phyloP scores from a whole-genome alignment of 768 basidiomycete genomes.

The Amanita muscaria region DNA sequence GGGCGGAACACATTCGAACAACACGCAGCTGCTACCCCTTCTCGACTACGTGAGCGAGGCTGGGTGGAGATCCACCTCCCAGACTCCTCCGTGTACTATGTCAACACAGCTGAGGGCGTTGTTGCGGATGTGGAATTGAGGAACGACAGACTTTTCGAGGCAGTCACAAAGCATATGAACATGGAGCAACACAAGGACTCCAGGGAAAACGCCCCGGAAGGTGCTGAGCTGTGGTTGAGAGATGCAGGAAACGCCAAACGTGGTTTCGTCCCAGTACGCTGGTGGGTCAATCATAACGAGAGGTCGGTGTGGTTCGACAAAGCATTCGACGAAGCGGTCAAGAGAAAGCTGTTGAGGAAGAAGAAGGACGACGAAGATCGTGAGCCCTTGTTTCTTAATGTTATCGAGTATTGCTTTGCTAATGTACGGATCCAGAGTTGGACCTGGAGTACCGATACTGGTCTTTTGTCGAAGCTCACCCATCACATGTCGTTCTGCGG shows the following conservation, averaged over 20 bases:
- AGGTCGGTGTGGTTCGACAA: constrained; percentile 42
- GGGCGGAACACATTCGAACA: not conserved
- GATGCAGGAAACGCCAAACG: constrained; percentile 26
- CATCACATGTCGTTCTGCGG: constrained; percentile 58
- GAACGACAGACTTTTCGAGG: constrained; percentile 37
- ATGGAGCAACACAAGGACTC: constrained; percentile 19
- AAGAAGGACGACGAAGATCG: constrained; percentile 32
- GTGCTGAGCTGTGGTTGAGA: constrained; percentile 58
- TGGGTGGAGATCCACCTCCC: constrained; percentile 77
- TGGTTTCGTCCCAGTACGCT: constrained; percentile 29
- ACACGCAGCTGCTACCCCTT: constrained; percentile 11
- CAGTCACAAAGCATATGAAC: constrained; percentile 41
- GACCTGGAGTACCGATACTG: constrained; percentile 78
- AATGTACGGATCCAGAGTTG: constrained; percentile 37
- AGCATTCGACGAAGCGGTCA: constrained; percentile 23
- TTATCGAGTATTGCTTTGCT: not conserved
- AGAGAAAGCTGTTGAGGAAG: constrained; percentile 18
- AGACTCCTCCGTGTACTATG: constrained; percentile 62
- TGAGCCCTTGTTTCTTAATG: constrained; percentile 25
- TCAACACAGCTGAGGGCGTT: constrained; percentile 49
- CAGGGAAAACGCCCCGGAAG: constrained; percentile 19
- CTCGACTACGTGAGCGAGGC: constrained; percentile 45
- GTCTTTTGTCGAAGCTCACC: constrained; percentile 73
- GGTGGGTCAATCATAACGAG: constrained; percentile 62
- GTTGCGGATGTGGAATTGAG: constrained; percentile 70